phyloP scores from a whole-genome alignment of 177 flowering plant genomes.

The Vitis hybrid region DNA sequence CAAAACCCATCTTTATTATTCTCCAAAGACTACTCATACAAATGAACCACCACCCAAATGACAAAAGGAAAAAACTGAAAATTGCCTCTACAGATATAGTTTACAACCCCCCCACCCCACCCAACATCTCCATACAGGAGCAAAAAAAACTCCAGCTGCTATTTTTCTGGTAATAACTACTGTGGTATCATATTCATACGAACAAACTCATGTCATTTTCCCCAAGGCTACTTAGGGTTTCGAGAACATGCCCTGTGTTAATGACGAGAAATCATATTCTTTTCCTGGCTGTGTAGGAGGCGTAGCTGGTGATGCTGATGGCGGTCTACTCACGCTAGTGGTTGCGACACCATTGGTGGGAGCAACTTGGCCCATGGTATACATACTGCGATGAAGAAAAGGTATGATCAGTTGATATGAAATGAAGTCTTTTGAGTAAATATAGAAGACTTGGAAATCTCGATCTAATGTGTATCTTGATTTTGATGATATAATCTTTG shows the following conservation, averaged over 20 bases:
- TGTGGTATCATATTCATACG: constrained; percentile 14
- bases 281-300: constrained; percentile 41
- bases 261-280: constrained; percentile 84
- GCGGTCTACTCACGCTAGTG: constrained; percentile 33
- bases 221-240: constrained; percentile 41
- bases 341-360: constrained; percentile 39
- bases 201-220: constrained; percentile 4
- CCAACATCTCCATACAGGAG: constrained; percentile 9
- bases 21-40: constrained; percentile 25
- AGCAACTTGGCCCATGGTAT: constrained; percentile 35
- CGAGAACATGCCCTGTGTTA: constrained; percentile 72
- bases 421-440: too few species aligned
- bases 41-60: constrained; percentile 31
- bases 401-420: background rate
- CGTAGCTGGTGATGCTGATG: constrained; percentile 38
- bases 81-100: constrained; percentile 39
- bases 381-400: constrained; percentile 40
- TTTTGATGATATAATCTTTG: too few species aligned
- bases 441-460: too few species aligned
- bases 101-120: constrained; percentile 24
- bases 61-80: constrained; percentile 7
- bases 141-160: constrained; percentile 17
- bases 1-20: constrained; percentile 31
- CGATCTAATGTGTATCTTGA: too few species aligned
- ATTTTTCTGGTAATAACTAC: constrained; percentile 29